A percentile compares a stretch with the other conserved stretches of the same genome.
Conservation (phyloP, 208 protist genomes). For the Dictyostelium gargantuum region DNA sequence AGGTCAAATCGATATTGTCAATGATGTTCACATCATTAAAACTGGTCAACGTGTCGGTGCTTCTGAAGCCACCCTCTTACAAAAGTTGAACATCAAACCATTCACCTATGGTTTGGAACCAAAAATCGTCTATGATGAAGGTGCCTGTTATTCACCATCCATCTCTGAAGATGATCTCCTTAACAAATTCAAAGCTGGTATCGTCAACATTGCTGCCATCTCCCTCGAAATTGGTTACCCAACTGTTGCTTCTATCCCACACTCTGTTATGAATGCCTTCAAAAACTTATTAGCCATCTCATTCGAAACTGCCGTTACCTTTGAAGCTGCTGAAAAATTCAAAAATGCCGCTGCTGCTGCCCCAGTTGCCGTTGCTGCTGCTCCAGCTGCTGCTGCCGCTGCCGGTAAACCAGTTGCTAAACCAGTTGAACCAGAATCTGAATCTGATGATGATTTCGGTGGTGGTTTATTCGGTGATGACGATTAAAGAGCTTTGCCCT, state of each 20-base stretch:
- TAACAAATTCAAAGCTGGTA: slow-evolving; percentile 89
- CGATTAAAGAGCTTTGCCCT: no score
- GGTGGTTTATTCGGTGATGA: not conserved
- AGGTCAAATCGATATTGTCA: slow-evolving; percentile 98
- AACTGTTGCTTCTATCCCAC: slow-evolving; percentile 94
- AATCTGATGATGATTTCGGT: slow-evolving; percentile 75
- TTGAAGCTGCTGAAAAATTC: slow-evolving; percentile 87
- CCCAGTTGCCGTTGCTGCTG: slow-evolving; percentile 17
- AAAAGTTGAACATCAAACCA: slow-evolving; percentile 98
- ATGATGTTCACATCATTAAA: slow-evolving; percentile 94
- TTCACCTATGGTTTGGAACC: slow-evolving; percentile 98
- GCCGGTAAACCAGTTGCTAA: slow-evolving; percentile 69
- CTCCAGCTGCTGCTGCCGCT: slow-evolving; percentile 64
- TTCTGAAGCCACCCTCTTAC: slow-evolving; percentile 97
- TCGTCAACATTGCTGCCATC: slow-evolving; percentile 94
- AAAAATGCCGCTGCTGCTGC: slow-evolving; percentile 89
- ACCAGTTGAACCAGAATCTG: slow-evolving; percentile 63
- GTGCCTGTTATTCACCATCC: slow-evolving; percentile 92
- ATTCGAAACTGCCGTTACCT: slow-evolving; percentile 91
- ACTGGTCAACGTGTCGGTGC: slow-evolving; percentile 95
- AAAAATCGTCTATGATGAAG: slow-evolving; percentile 95
- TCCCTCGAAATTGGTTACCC: slow-evolving; percentile 95
- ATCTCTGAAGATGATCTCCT: slow-evolving; percentile 94
- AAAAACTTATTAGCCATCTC: slow-evolving; percentile 97
- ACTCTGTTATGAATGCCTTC: slow-evolving; percentile 96